phyloP scores from a whole-genome alignment of 768 basidiomycete species.

The Inosperma sp. region DNA sequence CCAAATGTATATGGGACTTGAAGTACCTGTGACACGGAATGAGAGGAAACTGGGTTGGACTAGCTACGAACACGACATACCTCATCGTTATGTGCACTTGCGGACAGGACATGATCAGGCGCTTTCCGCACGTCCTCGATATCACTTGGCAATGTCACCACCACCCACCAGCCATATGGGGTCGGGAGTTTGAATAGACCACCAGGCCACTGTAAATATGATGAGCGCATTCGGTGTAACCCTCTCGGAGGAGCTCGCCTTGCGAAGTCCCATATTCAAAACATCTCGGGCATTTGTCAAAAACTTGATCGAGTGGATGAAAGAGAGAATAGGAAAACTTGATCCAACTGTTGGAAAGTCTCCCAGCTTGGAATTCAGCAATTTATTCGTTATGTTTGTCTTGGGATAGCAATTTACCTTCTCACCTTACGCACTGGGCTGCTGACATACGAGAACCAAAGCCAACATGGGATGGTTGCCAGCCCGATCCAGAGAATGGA shows the following conservation, averaged over 20 bases:
- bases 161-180: slow-evolving; percentile 33
- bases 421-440: too few relatives aligned
- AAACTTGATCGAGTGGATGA: not conserved
- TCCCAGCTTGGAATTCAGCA: too few relatives aligned
- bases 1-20: not conserved
- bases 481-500: too few relatives aligned
- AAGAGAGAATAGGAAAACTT: not conserved
- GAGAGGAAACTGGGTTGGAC: not conserved
- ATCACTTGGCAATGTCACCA: slow-evolving; percentile 26
- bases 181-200: slow-evolving; percentile 11
- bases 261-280: not conserved
- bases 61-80: slow-evolving; percentile 21
- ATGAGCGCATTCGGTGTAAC: not conserved
- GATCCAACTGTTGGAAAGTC: not conserved
- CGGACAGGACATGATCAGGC: slow-evolving; percentile 34
- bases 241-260: not conserved
- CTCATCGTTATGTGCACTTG: slow-evolving; percentile 26
- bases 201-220: not conserved
- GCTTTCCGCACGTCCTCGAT: slow-evolving; percentile 39
- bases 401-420: too few relatives aligned
- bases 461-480: too few relatives aligned
- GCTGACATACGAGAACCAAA: too few relatives aligned
- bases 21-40: not conserved
- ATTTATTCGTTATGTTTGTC: too few relatives aligned
- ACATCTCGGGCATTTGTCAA: not conserved